Conservation (phyloP, 768 basidiomycete species). For the Termitomyces sp. region DNA sequence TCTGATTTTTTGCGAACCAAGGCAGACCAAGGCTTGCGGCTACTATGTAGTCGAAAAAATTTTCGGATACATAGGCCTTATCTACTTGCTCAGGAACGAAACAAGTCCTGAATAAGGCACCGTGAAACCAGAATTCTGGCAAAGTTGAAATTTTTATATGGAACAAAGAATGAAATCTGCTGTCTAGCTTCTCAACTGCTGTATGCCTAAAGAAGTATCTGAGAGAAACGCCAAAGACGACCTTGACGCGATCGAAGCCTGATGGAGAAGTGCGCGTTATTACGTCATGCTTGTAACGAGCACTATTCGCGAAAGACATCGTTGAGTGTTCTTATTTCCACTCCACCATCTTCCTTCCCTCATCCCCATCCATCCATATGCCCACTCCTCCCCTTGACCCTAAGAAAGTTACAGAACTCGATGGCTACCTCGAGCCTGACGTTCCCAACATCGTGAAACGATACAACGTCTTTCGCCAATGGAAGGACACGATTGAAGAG, state of each 20-base stretch:
- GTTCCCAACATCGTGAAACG: constrained; percentile 67
- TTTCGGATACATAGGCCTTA: background rate
- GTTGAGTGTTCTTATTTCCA: constrained; percentile 12
- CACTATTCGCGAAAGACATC: constrained; percentile 1
- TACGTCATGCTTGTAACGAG: constrained; percentile 19
- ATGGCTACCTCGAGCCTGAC: constrained; percentile 75
- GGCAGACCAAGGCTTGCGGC: background rate
- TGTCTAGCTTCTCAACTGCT: background rate
- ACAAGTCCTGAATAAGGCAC: background rate
- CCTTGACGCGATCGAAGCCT: background rate
- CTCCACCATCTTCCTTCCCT: constrained; percentile 20
- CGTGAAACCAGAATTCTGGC: background rate
- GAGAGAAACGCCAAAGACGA: background rate
- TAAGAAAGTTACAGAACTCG: constrained; percentile 58
- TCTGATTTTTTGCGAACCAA: background rate
- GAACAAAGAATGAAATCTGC: background rate
- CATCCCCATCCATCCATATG: constrained; percentile 28
- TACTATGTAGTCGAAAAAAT: background rate
- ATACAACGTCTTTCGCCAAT: constrained; percentile 65
- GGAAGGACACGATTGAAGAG: constrained; percentile 73
- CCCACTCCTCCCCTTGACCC: constrained; percentile 50
- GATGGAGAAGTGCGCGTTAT: constrained; percentile 12
- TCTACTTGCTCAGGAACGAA: background rate
- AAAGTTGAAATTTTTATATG: background rate
- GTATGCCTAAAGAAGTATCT: background rate